A percentile compares a stretch with the other conserved stretches of the same genome.
Evolutionary conservation across 2,329 filamentous ascomycete species (phyloP).

Genomic region (Colletotrichum sp.): DNA sequence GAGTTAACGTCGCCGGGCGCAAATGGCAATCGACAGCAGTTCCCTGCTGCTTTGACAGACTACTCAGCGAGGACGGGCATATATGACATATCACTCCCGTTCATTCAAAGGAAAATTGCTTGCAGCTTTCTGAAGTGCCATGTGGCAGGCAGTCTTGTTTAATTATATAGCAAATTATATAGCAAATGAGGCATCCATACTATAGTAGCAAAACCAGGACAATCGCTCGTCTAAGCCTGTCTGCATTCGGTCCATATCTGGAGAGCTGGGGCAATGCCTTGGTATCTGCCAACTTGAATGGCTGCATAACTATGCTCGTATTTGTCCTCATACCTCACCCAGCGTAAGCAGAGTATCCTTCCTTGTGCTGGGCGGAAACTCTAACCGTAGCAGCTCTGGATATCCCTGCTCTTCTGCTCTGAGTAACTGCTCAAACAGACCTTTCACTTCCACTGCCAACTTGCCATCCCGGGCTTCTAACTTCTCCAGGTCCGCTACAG

Average conservation of each 20-base stretch:
- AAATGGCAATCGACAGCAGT: neutral
- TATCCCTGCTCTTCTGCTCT: neutral
- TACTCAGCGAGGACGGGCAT: neutral
- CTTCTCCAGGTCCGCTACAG: constrained; percentile 28
- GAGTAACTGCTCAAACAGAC: constrained; percentile 28
- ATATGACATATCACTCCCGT: neutral
- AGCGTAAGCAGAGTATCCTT: constrained; percentile 8
- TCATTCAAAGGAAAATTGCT: neutral
- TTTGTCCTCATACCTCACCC: neutral
- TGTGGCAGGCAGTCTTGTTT: too few species aligned
- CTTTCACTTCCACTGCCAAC: constrained; percentile 28
- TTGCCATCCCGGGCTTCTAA: constrained; percentile 26
- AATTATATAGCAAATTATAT: neutral
- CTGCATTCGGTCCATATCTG: neutral
- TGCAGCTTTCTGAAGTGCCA: neutral
- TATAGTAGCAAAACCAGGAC: neutral
- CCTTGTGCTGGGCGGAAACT: constrained; percentile 14
- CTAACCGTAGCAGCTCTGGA: constrained; percentile 23
- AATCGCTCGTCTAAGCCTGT: neutral
- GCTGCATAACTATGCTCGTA: neutral
- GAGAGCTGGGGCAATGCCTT: neutral
- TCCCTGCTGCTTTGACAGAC: neutral
- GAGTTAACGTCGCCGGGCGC: neutral
- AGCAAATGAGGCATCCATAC: neutral
- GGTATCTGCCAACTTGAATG: neutral